Evolutionary conservation across 2,329 filamentous ascomycete species (phyloP), one percentile per base, ranked within the genome.

Genomic region (Lasiodiplodia sp.): DNA sequence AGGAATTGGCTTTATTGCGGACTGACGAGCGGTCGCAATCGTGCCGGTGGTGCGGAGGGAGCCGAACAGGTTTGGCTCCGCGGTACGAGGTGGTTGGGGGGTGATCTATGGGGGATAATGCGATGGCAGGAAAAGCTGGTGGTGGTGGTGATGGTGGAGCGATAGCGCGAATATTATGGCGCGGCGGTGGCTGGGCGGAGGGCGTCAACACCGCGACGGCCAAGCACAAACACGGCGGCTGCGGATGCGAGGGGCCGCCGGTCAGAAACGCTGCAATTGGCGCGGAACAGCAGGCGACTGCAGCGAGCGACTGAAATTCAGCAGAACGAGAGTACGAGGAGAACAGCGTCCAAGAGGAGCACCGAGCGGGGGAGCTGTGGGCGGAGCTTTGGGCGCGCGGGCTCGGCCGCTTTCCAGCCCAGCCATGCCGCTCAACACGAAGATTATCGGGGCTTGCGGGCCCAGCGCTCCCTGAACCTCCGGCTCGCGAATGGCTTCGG

Each of bases 1-100:
- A 47, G 49, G 55, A 67, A 47, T 49, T 52, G 55, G 52, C 55
- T 67, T 67, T 67, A 67, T 64, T 64, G 47, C 60, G 60, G n/a
- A 14, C 25, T n/a, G 58, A 11, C 34, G 38, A 28, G 40, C 40
- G 58, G 40, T 12, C 58, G 58, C 58, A 51, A 31, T 64, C 10
- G 60, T 31, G 6, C n/a, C 44, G 60, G 12, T 16, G 60, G 58
- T 34, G 58, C 58, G 58, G 25, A 23, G 23, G 58, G 18, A 47
- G 58, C 58, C n/a, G 60, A 52, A 52, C 60, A 64, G 37, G 25
- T 40, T n/a, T 52, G 60, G 60, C 11, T 25, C 16, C 31, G 31
- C 25, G 28, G 31, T 28, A n/a, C 44, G 60, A 38, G 44, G 60
- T 38, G 60, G 60, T 28, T 64, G 60, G 60, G 60, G 31, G 60